Conservation (phyloP, 208 protist genomes). For the Trypanosomatidae sp. region DNA sequence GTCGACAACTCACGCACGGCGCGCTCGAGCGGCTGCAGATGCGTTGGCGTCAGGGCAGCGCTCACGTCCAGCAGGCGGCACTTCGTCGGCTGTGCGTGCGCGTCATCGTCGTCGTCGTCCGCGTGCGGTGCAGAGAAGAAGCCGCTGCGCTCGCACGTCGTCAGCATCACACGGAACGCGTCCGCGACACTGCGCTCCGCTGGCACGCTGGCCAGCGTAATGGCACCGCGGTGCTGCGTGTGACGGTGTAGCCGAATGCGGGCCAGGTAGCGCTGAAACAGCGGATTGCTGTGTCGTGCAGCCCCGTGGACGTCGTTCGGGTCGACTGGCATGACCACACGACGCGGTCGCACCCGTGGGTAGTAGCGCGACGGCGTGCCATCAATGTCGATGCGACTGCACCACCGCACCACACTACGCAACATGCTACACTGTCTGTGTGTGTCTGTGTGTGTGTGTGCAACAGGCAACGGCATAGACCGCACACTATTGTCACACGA, state of each 20-base stretch:
- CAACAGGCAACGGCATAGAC: too few species aligned
- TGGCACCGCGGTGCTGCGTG: conserved; percentile 30
- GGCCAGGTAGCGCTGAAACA: conserved; percentile 24
- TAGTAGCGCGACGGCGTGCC: conserved; percentile 34
- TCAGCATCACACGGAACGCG: conserved; percentile 56
- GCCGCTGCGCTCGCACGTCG: conserved; percentile 26
- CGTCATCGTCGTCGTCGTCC: too few species aligned
- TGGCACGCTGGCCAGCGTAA: conserved; percentile 50
- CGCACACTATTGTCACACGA: conserved; percentile 3
- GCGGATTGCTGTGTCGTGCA: conserved; percentile 29
- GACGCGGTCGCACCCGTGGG: conserved; percentile 65
- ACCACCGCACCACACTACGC: background rate
- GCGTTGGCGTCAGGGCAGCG: too few species aligned
- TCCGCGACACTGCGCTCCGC: conserved; percentile 74
- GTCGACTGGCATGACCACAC: conserved; percentile 82
- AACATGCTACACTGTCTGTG: too few species aligned
- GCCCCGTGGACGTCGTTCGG: conserved; percentile 38
- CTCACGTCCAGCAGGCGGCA: too few species aligned
- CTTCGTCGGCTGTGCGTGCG: too few species aligned
- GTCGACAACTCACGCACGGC: too few species aligned
- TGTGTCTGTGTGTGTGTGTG: too few species aligned
- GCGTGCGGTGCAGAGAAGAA: conserved; percentile 8
- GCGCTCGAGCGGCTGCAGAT: too few species aligned
- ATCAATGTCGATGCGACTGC: conserved; percentile 2
- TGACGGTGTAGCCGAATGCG: conserved; percentile 16